Base-by-base conservation (phyloP, 1,284 basidiomycete genomes). In the Apiotrichum sp. region DNA sequence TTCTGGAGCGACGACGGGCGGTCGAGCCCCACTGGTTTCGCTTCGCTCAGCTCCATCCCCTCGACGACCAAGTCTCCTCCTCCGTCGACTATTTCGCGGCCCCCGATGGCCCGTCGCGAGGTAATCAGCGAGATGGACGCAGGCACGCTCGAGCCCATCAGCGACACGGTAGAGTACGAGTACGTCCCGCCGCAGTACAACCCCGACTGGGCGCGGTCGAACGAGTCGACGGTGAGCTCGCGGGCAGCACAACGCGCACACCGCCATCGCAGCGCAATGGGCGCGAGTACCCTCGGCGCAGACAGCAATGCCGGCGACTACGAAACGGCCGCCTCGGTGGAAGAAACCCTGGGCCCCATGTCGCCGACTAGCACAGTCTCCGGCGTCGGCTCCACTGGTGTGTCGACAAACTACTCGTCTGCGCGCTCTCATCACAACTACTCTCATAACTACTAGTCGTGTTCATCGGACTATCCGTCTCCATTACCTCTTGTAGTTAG, bases 121-220 rank as follows among this genome's bases (percentile, higher is more conserved):
- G 45, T 47, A 13, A 36, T 47, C 33, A 47, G 34, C 34, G 45
- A 47, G 34, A 10, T 33, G 45, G 45, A 47, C 33, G 45, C 45
- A 5, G 45, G 45, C 8, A 35, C 45, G 5, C 45, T 47, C 2
- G 33, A 47, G 33, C 45, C 45, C 6, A 47, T 47, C 33, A 32
- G 3, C 13, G 45, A 47, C 33, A 6, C 42, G 6, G 36, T 8
- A 7, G 11, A 16, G n/a, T 32, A 35, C 45, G 45, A 47, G 45
- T 47, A 47, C 45, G 34, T 47, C 6, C 45, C 45, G 33, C 45
- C 45, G 33, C 33, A n/a, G 14, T 47, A 47, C 45, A 47, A 47
- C 45, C 45, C 45, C 45, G 45, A 47, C 33, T 47, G 45, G 45
- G 45, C 45, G 45, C 13, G 29, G 8, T 47, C 45, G 4, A 47